Evolutionary conservation across 2,329 filamentous ascomycete genomes (phyloP).

Genomic region (Sporothrix pseudoabietina): DNA sequence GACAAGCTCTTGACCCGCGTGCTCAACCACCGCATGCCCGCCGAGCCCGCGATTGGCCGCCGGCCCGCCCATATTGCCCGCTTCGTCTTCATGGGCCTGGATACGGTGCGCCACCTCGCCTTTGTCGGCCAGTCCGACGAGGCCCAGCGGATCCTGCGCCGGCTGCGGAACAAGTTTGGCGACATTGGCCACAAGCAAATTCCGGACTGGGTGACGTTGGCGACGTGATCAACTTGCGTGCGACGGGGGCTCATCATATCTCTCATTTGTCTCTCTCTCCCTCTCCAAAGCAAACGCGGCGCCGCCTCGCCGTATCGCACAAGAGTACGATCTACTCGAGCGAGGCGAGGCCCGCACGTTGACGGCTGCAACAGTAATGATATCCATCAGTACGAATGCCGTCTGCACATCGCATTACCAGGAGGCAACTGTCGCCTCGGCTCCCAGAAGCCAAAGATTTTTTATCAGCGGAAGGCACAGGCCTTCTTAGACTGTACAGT

Average conservation of each 20-base stretch:
- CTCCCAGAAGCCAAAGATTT: not conserved
- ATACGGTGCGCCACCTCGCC: slow-evolving; percentile 51
- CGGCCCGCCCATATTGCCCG: slow-evolving; percentile 35
- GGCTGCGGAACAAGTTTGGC: slow-evolving; percentile 34
- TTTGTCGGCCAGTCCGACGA: slow-evolving; percentile 46
- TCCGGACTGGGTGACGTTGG: not conserved
- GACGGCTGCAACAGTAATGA: too few species aligned
- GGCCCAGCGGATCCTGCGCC: slow-evolving; percentile 45
- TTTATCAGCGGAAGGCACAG: not conserved
- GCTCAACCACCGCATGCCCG: slow-evolving; percentile 23
- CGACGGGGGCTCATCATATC: not conserved
- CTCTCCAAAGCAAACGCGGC: not conserved
- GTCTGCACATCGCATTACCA: slow-evolving; percentile 1
- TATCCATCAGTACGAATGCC: too few species aligned
- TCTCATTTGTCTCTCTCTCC: not conserved
- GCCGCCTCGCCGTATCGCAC: not conserved
- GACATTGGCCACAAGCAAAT: slow-evolving; percentile 13
- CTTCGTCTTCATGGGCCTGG: slow-evolving; percentile 48
- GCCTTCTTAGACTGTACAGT: not conserved
- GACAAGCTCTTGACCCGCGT: slow-evolving; percentile 35
- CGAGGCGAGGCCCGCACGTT: not conserved
- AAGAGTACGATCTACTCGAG: not conserved
- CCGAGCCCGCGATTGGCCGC: slow-evolving; percentile 37
- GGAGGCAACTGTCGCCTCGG: not conserved
- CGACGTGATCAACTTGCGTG: not conserved